Conservation (phyloP, 352 stramenopile genomes). For the Peronospora destructor region DNA sequence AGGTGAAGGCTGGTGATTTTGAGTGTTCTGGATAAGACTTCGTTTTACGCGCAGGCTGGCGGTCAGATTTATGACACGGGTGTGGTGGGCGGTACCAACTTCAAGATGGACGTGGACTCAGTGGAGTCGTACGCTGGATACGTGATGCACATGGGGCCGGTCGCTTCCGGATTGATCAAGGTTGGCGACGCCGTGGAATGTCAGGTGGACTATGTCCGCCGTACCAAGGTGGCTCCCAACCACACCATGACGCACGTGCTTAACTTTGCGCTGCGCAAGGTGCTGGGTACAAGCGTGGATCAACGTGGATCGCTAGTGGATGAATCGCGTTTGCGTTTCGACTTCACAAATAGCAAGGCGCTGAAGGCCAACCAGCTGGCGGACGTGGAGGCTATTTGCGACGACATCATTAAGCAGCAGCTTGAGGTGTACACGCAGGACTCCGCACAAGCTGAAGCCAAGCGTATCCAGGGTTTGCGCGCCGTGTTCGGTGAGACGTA, state of each 20-base stretch:
- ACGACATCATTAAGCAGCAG: slow-evolving; percentile 84
- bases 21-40: slow-evolving; percentile 93
- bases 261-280: slow-evolving; percentile 94
- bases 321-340: slow-evolving; percentile 96
- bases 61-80: slow-evolving; percentile 95
- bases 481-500: slow-evolving; percentile 99
- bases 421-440: slow-evolving; percentile 90
- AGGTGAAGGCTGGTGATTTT: slow-evolving; percentile 67
- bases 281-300: slow-evolving; percentile 91
- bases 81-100: slow-evolving; percentile 42
- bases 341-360: slow-evolving; percentile 97
- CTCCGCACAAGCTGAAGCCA: slow-evolving; percentile 90
- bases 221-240: slow-evolving; percentile 93
- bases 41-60: slow-evolving; percentile 97
- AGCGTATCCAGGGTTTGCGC: slow-evolving; percentile 92
- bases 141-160: slow-evolving; percentile 91
- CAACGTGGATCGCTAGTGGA: slow-evolving; percentile 97
- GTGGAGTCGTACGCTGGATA: slow-evolving; percentile 95
- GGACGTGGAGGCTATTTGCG: slow-evolving; percentile 81
- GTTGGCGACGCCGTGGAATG: slow-evolving; percentile 84
- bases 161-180: slow-evolving; percentile 59
- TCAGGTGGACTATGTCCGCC: slow-evolving; percentile 92
- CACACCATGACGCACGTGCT: slow-evolving; percentile 99
- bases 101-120: slow-evolving; percentile 77
- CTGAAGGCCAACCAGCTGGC: slow-evolving; percentile 88